Base-by-base conservation (phyloP, 2,329 filamentous ascomycete species). In the Aspergillus sp. region DNA sequence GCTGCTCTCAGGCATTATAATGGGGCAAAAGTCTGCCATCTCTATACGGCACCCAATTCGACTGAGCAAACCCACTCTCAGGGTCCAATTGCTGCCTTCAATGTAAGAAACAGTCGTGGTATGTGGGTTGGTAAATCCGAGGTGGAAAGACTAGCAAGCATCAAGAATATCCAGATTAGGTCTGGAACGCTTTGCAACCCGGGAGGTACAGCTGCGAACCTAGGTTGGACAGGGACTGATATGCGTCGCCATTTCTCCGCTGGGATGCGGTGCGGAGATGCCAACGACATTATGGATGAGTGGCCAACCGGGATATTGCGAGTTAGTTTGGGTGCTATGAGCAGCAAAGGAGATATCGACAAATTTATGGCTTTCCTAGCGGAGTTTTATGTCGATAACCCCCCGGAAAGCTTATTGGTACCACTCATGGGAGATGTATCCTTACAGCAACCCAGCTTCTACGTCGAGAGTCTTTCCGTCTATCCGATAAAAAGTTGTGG, bases 401-500 rank as follows among this genome's bases (percentile, higher is more conserved):
- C 52, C 17, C 64, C 66, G 8, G 61, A 61, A 5, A 55, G 62
- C 9, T 49, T 64, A 7, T 21, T 69, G 33, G 51, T 65, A 14
- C 57, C 66, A 5, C 50, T 64, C 12, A 15, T 56, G 7, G 49
- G 56, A 44, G 55, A 53, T 48, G n/a, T 56, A n/a, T 21, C 48
- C n/a, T 39, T 25, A 25, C 48, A 25, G 23, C 51, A 64, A 41
- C 54, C 67, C 8, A 60, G 60, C 44, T 77, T 86, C 53, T 79
- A 79, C 46, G 80, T 91, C n/a, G 84, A 89, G 60, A 81, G 80
- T 53, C 82, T 93, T 15, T 86, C 82, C 1, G 84, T 98, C 1
- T 99, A 92, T 68, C 95, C 95, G 0, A 93, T 99, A 69, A 99
- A 99, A 74, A 96, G 92, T 70, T 98, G 95, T 67, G 90, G 87